Base-by-base conservation (phyloP, 805 yeast species). In the Starmerella powellii region DNA sequence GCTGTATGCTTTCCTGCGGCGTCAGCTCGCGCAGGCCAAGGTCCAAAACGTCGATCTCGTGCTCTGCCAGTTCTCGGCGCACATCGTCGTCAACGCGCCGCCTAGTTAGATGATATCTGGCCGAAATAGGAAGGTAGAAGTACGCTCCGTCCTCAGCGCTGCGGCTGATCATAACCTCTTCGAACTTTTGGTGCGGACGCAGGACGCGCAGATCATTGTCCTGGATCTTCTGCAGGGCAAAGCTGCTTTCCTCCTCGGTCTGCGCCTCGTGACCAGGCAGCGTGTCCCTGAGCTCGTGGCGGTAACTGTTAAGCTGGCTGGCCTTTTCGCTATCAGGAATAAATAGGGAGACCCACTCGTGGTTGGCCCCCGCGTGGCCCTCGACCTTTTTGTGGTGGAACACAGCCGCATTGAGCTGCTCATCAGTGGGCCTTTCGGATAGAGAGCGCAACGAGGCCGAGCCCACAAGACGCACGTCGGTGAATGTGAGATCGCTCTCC, bases 71-170 rank as follows among this genome's bases (percentile, higher is more conserved):
- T 39, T 71, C 70, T 27, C 74, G 71, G 67, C 51, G 54, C 48
- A 59, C 39, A 42, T 51, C 71, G 36, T 74, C 68, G 30, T 74
- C 78, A 12, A 85, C 74, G 61, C 95, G 76, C 59, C 94, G 77
- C 58, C 88, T 80, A 65, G 82, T 85, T 57, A 91, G 73, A 51
- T 80, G 91, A 33, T 84, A 70, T 52, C 79, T 76, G 28, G 87
- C 85, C 12, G 72, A 66, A 15, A 88, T 65, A 8, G 96, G 95
- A 45, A 80, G 74, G 58, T 80, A 91, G 53, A 71, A 73, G 3
- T 85, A 94, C 8, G 73, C 67, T 20, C 66, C 63, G 26, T 73
- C 62, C 36, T 71, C 72, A 21, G 63, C 57, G 43, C 68, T 67
- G 51, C 83, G 74, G 34, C 76, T 72, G 36, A 87, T 63, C 1